Evolutionary conservation across 225 moss, liverwort and hornwort genomes (phyloP).

Genomic region (Sphagnum tenellum): DNA sequence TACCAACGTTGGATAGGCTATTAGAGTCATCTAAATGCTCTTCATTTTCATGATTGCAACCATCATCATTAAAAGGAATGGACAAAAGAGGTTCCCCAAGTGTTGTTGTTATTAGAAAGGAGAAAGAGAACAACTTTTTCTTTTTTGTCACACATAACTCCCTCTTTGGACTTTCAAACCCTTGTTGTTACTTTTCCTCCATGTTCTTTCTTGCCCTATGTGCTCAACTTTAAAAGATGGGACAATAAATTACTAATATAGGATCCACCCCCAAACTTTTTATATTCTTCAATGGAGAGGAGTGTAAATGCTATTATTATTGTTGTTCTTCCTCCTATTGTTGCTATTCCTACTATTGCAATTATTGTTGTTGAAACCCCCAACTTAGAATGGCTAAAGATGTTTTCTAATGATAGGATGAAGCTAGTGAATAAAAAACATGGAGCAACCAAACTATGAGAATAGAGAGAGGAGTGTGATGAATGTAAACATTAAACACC

Average conservation of each 20-base stretch:
- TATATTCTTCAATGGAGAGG: not conserved
- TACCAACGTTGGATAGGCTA: conserved; percentile 83
- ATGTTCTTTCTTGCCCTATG: conserved; percentile 71
- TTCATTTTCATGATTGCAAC: conserved; percentile 15
- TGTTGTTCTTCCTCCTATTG: not conserved
- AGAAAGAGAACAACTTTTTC: conserved; percentile 34
- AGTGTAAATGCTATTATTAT: not conserved
- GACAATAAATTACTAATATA: conserved; percentile 14
- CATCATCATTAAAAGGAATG: conserved; percentile 24
- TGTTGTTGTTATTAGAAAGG: not conserved
- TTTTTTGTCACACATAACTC: conserved; percentile 43
- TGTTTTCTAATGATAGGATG: conserved; percentile 5
- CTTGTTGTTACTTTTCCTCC: conserved; percentile 41
- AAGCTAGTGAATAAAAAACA: not conserved
- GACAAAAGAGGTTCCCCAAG: too few species aligned
- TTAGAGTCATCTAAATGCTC: conserved; percentile 56
- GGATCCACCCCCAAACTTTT: not conserved
- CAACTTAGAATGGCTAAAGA: not conserved
- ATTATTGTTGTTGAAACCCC: too few species aligned
- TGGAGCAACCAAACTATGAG: not conserved
- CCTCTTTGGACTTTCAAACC: conserved; percentile 22
- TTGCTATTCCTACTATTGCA: not conserved
- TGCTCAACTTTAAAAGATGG: conserved; percentile 78
- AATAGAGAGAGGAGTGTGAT: conserved; percentile 1
- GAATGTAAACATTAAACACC: too few species aligned